Conservation (phyloP, 805 yeast genomes). For the Maudiozyma saulgeensis region DNA sequence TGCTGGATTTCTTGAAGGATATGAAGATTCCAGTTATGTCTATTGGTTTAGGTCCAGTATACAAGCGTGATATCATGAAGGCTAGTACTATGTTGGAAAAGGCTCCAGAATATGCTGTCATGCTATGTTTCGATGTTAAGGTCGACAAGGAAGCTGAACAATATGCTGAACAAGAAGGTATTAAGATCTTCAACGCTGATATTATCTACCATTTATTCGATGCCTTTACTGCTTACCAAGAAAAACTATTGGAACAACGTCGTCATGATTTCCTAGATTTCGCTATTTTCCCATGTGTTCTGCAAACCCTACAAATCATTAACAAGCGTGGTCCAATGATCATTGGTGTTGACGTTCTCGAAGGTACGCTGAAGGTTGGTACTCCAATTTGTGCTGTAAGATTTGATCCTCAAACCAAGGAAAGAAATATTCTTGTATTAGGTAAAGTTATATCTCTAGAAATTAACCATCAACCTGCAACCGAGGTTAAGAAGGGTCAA, state of each 20-base stretch:
- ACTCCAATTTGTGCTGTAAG: slow-evolving; percentile 95
- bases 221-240: slow-evolving; percentile 86
- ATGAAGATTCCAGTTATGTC: slow-evolving; percentile 99
- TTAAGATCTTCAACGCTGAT: slow-evolving; percentile 90
- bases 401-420: slow-evolving; percentile 75
- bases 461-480: slow-evolving; percentile 83
- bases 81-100: slow-evolving; percentile 94
- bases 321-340: slow-evolving; percentile 99
- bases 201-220: slow-evolving; percentile 95
- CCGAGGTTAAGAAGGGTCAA: slow-evolving; percentile 82
- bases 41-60: slow-evolving; percentile 96
- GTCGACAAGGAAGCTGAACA: slow-evolving; percentile 97
- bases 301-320: slow-evolving; percentile 89
- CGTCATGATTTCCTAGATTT: slow-evolving; percentile 79
- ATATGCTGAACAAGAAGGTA: slow-evolving; percentile 87
- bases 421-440: slow-evolving; percentile 52
- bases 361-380: slow-evolving; percentile 82
- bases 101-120: slow-evolving; percentile 92
- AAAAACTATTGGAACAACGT: slow-evolving; percentile 76
- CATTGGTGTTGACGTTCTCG: slow-evolving; percentile 94
- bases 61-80: slow-evolving; percentile 95
- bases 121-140: slow-evolving; percentile 97
- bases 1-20: slow-evolving; percentile 91
- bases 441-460: slow-evolving; percentile 92
- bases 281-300: slow-evolving; percentile 91